phyloP scores from a whole-genome alignment of 225 moss, liverwort and hornwort species.

The Bryum argenteum region DNA sequence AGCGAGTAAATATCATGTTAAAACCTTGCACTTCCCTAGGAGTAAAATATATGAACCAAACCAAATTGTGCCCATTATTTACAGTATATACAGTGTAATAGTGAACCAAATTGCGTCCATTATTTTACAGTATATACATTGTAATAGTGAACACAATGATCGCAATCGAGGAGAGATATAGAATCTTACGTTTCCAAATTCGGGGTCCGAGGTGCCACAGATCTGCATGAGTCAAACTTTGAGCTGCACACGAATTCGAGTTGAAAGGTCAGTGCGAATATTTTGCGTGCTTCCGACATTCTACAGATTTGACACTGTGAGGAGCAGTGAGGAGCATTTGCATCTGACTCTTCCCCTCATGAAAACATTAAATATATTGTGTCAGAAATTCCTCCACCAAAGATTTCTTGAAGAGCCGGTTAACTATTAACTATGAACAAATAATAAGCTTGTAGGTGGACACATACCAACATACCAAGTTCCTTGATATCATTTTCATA shows the following conservation, averaged over 20 bases:
- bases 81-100: no score
- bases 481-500: constrained; percentile 59
- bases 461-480: constrained; percentile 50
- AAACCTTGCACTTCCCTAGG: not conserved
- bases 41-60: no score
- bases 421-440: not conserved
- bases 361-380: constrained; percentile 4
- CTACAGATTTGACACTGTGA: not conserved
- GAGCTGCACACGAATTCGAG: constrained; percentile 46
- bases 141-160: not conserved
- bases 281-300: not conserved
- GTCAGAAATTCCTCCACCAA: not conserved
- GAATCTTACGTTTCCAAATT: constrained; percentile 73
- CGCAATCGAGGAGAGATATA: not conserved
- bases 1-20: not conserved
- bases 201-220: constrained; percentile 74
- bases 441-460: constrained; percentile 6
- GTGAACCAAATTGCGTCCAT: no score
- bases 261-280: not conserved
- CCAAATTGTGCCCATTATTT: no score
- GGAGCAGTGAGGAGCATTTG: no score
- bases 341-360: no score
- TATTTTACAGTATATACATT: no score
- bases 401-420: no score
- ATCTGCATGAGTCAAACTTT: constrained; percentile 74